A percentile compares a stretch with the other conserved stretches of the same genome.
Evolutionary conservation across 345 rosid species (phyloP).

Genomic region (Brassica carinata): DNA sequence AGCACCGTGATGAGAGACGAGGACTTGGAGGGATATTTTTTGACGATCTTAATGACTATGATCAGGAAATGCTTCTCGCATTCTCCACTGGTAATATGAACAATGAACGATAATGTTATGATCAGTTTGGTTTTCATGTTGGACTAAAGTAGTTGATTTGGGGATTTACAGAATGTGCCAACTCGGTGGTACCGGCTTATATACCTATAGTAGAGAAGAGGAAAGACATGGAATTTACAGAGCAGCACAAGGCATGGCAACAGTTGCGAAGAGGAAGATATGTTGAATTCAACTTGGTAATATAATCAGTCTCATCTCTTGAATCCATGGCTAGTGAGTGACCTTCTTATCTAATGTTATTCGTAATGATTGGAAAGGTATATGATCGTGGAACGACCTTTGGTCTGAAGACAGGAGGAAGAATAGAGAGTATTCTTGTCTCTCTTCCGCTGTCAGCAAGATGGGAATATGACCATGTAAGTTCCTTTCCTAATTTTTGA

Average conservation of each 20-base stretch:
- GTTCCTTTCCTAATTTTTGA: constrained; percentile 17
- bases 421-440: constrained; percentile 97
- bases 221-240: constrained; percentile 74
- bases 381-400: constrained; percentile 98
- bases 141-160: constrained; percentile 16
- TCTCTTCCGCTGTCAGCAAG: constrained; percentile 92
- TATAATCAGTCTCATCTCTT: not conserved
- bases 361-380: constrained; percentile 49
- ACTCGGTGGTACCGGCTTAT: constrained; percentile 90
- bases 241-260: constrained; percentile 92
- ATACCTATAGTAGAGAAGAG: constrained; percentile 85
- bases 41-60: constrained; percentile 88
- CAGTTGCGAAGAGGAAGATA: constrained; percentile 95
- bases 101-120: not conserved
- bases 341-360: constrained; percentile 14
- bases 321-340: not conserved
- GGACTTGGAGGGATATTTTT: constrained; percentile 99
- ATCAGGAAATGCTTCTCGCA: constrained; percentile 93
- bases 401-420: constrained; percentile 95
- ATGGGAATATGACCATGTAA: constrained; percentile 98
- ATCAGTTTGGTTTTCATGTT: too few relatives aligned
- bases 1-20: constrained; percentile 94
- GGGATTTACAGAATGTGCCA: constrained; percentile 72
- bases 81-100: constrained; percentile 77
- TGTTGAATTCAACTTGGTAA: constrained; percentile 94